These are phyloP conservation scores for Ramicandelaber brevisporus DNA, from an alignment of 192 early-diverging fungal species.

Conservation along the genomic window DNA sequence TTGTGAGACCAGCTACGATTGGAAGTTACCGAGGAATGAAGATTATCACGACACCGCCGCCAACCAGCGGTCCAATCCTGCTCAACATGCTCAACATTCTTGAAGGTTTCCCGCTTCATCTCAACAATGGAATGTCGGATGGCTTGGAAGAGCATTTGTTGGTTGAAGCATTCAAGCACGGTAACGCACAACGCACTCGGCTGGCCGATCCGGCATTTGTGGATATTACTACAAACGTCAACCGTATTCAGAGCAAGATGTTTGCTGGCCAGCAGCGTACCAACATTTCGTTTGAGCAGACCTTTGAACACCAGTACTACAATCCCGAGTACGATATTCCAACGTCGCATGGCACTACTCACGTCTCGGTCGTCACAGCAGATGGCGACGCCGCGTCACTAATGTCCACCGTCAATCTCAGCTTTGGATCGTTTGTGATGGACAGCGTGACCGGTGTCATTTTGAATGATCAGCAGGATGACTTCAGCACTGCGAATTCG, in stretches of 20 bases:
- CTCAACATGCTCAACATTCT: slow-evolving; percentile 65
- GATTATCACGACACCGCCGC: slow-evolving; percentile 38
- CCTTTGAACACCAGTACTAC: slow-evolving; percentile 48
- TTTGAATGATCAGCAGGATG: slow-evolving; percentile 90
- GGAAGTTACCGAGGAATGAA: slow-evolving; percentile 57
- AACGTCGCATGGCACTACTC: slow-evolving; percentile 79
- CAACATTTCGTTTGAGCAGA: slow-evolving; percentile 46
- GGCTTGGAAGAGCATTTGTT: slow-evolving; percentile 56
- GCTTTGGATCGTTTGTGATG: slow-evolving; percentile 72
- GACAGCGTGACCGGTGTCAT: slow-evolving; percentile 78
- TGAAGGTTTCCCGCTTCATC: slow-evolving; percentile 47
- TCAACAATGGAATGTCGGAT: too few relatives aligned
- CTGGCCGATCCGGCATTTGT: slow-evolving; percentile 58
- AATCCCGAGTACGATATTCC: slow-evolving; percentile 46
- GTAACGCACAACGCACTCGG: slow-evolving; percentile 54
- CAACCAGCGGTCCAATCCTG: slow-evolving; percentile 63
- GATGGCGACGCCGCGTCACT: slow-evolving; percentile 54
- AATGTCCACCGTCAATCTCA: slow-evolving; percentile 73
- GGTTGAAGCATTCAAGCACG: slow-evolving; percentile 70
- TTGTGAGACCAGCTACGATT: slow-evolving; percentile 28
- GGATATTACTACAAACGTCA: slow-evolving; percentile 11
- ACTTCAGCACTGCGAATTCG: slow-evolving; percentile 56
- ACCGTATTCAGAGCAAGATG: slow-evolving; percentile 39
- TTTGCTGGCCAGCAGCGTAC: slow-evolving; percentile 32
- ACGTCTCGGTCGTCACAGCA: slow-evolving; percentile 53